These are phyloP conservation scores for Endotrypanum monterogeii DNA, from an alignment of 208 protist species.

Conservation along the genomic window DNA sequence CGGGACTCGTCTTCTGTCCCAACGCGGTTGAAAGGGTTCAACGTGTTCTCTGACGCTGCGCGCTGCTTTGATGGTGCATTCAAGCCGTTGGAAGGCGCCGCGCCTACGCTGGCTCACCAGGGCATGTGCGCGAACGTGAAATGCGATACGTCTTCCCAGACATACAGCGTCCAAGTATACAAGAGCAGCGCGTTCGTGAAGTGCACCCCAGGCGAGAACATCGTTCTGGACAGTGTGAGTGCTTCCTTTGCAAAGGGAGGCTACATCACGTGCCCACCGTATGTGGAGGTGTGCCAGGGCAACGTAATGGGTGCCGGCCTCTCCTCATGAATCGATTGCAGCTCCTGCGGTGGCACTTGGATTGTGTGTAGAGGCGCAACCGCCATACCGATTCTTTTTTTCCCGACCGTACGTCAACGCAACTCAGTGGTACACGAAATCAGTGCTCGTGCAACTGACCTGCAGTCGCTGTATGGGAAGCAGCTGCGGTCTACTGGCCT, in stretches of 20 bases:
- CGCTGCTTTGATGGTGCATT: conserved; percentile 4
- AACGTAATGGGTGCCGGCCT: background rate
- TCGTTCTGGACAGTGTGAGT: background rate
- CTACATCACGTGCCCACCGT: background rate
- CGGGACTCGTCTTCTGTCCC: background rate
- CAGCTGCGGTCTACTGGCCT: too few relatives aligned
- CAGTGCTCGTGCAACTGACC: too few relatives aligned
- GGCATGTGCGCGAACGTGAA: too few relatives aligned
- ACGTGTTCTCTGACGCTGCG: conserved; percentile 5
- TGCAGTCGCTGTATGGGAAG: too few relatives aligned
- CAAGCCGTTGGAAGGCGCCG: too few relatives aligned
- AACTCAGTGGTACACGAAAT: too few relatives aligned
- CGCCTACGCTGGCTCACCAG: too few relatives aligned
- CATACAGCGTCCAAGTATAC: background rate
- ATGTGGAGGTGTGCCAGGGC: background rate
- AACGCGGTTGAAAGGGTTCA: background rate
- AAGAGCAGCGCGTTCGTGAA: background rate
- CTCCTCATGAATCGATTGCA: background rate
- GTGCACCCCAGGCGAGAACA: background rate
- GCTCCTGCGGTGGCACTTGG: too few relatives aligned
- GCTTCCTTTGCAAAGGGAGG: background rate
- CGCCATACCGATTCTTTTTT: too few relatives aligned
- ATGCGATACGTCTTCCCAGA: too few relatives aligned
- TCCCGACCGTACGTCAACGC: too few relatives aligned
- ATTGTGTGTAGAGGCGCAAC: too few relatives aligned